phyloP scores from a whole-genome alignment of 306 rosid species.

The Albizia julibrissin region DNA sequence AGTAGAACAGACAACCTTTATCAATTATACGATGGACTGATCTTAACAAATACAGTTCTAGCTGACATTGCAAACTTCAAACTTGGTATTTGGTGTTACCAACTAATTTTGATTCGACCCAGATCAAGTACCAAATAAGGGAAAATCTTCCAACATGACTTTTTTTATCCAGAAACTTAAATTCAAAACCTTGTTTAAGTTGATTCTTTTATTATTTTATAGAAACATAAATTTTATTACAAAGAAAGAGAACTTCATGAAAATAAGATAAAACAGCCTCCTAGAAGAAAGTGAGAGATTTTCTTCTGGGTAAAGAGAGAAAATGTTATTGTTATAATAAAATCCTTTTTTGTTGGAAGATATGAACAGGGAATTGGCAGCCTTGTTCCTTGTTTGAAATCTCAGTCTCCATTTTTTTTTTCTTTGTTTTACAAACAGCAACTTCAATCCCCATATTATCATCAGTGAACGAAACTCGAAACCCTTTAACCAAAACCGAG shows the following conservation, averaged over 20 bases:
- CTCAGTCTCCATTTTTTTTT: neutral
- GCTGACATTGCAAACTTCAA: neutral
- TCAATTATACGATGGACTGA: neutral
- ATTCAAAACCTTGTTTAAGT: neutral
- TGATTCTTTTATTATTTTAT: neutral
- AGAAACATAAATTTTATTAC: neutral
- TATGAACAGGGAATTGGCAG: neutral
- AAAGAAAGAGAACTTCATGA: neutral
- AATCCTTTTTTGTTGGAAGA: neutral
- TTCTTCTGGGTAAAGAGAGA: neutral
- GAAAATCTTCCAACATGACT: neutral
- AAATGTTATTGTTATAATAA: neutral
- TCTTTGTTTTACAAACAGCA: neutral
- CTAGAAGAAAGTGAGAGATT: neutral
- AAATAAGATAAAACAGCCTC: neutral
- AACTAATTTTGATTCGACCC: neutral
- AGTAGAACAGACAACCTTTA: neutral
- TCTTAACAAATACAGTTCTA: neutral
- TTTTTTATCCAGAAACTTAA: neutral
- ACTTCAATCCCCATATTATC: neutral
- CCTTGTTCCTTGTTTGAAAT: neutral
- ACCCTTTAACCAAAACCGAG: neutral
- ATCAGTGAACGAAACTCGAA: neutral
- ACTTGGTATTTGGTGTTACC: neutral
- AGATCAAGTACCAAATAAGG: neutral